A percentile compares a stretch with the other conserved stretches of the same genome.
Evolutionary conservation across 2,329 filamentous ascomycete species (phyloP).

Genomic region (Aaosphaeria pasadenensis): DNA sequence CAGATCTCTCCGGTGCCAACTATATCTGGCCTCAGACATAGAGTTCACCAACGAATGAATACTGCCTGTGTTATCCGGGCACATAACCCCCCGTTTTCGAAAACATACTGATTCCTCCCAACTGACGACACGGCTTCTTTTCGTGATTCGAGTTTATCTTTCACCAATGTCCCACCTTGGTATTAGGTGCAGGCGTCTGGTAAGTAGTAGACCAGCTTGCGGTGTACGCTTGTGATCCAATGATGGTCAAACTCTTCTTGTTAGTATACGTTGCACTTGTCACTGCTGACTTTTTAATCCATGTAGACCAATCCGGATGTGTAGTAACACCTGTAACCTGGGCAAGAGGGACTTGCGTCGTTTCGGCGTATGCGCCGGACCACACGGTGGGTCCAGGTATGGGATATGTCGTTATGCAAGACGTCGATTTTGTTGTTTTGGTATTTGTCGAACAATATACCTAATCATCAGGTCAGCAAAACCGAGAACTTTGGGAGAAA

Average conservation of each 20-base stretch:
- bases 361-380: constrained; percentile 30
- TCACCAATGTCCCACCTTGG: constrained; percentile 10
- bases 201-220: constrained; percentile 19
- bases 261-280: constrained; percentile 22
- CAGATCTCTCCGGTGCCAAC: too few relatives aligned
- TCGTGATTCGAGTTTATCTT: not conserved
- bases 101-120: too few relatives aligned
- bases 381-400: constrained; percentile 42
- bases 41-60: too few relatives aligned
- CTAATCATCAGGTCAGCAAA: not conserved
- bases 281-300: constrained; percentile 22
- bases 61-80: too few relatives aligned
- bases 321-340: constrained; percentile 25
- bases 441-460: constrained; percentile 12
- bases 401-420: constrained; percentile 32
- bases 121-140: too few relatives aligned
- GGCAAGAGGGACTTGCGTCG: constrained; percentile 28
- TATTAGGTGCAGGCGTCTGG: constrained; percentile 13
- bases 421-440: constrained; percentile 22
- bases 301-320: constrained; percentile 23
- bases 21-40: too few relatives aligned
- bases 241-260: constrained; percentile 18
- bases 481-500: not conserved
- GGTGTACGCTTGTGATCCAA: constrained; percentile 18
- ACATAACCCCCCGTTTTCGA: too few relatives aligned